Percentiles rank a stretch among this genome's conserved stretches.
phyloP scores from a whole-genome alignment of 2,329 filamentous ascomycete species.

The Alternaria triticimaculans region DNA sequence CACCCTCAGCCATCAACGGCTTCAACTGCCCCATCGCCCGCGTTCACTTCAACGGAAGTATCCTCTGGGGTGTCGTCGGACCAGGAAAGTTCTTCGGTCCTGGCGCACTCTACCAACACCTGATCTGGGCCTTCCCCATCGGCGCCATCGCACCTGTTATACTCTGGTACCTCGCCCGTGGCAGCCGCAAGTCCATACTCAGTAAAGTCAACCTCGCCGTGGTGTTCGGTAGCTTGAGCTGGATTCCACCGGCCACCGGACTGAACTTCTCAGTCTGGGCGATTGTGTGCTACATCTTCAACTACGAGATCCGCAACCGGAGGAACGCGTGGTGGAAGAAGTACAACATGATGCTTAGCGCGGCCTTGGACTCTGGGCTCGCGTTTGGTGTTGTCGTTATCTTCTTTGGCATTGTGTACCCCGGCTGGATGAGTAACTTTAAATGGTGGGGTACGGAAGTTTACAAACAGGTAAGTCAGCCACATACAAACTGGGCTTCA shows the following conservation, averaged over 20 bases:
- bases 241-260: conserved; percentile 83
- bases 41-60: conserved; percentile 89
- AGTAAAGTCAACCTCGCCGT: conserved; percentile 83
- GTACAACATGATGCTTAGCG: conserved; percentile 88
- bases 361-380: conserved; percentile 81
- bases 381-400: conserved; percentile 83
- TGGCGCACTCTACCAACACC: conserved; percentile 73
- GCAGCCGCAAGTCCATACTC: conserved; percentile 65
- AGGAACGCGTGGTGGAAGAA: conserved; percentile 84
- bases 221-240: conserved; percentile 80
- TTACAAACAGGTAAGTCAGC: conserved; percentile 67
- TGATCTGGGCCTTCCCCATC: conserved; percentile 83
- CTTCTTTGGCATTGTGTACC: conserved; percentile 87
- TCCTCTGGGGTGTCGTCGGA: conserved; percentile 88
- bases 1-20: conserved; percentile 78
- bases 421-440: conserved; percentile 74
- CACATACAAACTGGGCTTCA: background rate
- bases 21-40: conserved; percentile 88
- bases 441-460: conserved; percentile 90
- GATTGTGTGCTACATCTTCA: conserved; percentile 84
- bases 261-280: conserved; percentile 91
- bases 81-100: conserved; percentile 82
- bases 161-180: conserved; percentile 73
- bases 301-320: conserved; percentile 73
- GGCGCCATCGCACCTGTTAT: conserved; percentile 77